A percentile compares a stretch with the other conserved stretches of the same genome.
Evolutionary conservation across 2,329 filamentous ascomycete species (phyloP).

Genomic region (Calonectria hawksworthii): DNA sequence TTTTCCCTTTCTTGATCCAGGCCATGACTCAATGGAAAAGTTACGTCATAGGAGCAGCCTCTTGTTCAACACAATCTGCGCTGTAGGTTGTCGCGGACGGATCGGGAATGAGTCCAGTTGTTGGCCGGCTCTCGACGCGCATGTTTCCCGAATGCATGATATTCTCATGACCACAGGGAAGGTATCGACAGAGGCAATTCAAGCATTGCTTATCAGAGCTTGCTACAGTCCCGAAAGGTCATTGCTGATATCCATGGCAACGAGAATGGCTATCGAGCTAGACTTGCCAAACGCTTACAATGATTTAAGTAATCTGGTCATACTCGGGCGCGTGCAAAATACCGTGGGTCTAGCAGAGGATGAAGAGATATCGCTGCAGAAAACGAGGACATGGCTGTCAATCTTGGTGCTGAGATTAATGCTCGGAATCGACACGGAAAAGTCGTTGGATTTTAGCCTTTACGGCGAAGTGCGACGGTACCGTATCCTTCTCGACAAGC

Average conservation of each 20-base stretch:
- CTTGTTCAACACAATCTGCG: slow-evolving; percentile 65
- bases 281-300: slow-evolving; percentile 60
- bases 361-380: slow-evolving; percentile 52
- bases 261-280: slow-evolving; percentile 64
- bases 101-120: slow-evolving; percentile 54
- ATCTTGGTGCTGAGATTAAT: slow-evolving; percentile 67
- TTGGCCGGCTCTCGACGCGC: slow-evolving; percentile 59
- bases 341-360: slow-evolving; percentile 35
- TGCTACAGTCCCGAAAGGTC: slow-evolving; percentile 67
- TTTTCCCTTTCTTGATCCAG: slow-evolving; percentile 34
- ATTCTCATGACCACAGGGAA: slow-evolving; percentile 44
- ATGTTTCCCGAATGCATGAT: slow-evolving; percentile 60
- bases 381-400: slow-evolving; percentile 65
- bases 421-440: slow-evolving; percentile 56
- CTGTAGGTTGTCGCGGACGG: slow-evolving; percentile 63
- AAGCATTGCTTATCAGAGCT: slow-evolving; percentile 65
- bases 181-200: slow-evolving; percentile 62
- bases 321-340: background rate
- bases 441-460: slow-evolving; percentile 47
- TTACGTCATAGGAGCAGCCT: slow-evolving; percentile 62
- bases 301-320: slow-evolving; percentile 48
- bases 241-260: slow-evolving; percentile 63
- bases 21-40: slow-evolving; percentile 59
- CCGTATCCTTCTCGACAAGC: slow-evolving; percentile 59
- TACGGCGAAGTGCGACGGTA: slow-evolving; percentile 60